Conservation (phyloP, 1,139 yeast genomes). For the Martiniozyma asiatica region DNA sequence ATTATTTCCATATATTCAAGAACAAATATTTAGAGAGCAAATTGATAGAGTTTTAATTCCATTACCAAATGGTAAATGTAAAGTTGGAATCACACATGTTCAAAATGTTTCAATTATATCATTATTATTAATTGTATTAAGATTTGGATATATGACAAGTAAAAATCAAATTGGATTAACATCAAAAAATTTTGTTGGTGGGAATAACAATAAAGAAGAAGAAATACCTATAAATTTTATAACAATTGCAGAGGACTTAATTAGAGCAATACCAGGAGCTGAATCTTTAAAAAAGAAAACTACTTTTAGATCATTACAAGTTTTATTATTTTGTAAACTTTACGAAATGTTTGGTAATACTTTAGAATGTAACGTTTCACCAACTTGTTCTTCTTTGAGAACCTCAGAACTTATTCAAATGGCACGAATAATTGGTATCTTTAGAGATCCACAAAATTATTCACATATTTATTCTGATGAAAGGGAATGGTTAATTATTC, state of each 20-base stretch:
- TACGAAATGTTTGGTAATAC: constrained; percentile 35
- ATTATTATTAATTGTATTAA: constrained; percentile 24
- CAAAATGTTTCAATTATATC: constrained; percentile 23
- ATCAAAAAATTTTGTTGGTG: too few species aligned
- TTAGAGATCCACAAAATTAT: constrained; percentile 40
- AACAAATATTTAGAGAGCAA: constrained; percentile 25
- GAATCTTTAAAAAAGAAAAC: constrained; percentile 21
- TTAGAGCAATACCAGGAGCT: constrained; percentile 20
- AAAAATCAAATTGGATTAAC: too few species aligned
- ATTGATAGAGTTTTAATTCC: constrained; percentile 20
- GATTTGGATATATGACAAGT: constrained; percentile 28
- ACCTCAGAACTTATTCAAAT: constrained; percentile 33
- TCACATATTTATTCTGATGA: constrained; percentile 14
- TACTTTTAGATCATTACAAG: constrained; percentile 34
- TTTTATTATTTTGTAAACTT: constrained; percentile 33
- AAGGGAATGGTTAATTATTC: constrained; percentile 26
- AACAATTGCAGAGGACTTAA: constrained; percentile 25
- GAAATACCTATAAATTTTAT: too few species aligned
- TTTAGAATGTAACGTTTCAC: constrained; percentile 38
- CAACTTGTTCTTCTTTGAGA: constrained; percentile 29
- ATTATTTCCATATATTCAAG: constrained; percentile 28
- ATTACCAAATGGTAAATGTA: constrained; percentile 16
- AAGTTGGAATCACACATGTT: constrained; percentile 19
- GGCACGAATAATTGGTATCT: constrained; percentile 40
- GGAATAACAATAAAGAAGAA: constrained; percentile 16